Evolutionary conservation across 1,284 basidiomycete genomes (phyloP).

Genomic region (Exsudoporus floridanus): DNA sequence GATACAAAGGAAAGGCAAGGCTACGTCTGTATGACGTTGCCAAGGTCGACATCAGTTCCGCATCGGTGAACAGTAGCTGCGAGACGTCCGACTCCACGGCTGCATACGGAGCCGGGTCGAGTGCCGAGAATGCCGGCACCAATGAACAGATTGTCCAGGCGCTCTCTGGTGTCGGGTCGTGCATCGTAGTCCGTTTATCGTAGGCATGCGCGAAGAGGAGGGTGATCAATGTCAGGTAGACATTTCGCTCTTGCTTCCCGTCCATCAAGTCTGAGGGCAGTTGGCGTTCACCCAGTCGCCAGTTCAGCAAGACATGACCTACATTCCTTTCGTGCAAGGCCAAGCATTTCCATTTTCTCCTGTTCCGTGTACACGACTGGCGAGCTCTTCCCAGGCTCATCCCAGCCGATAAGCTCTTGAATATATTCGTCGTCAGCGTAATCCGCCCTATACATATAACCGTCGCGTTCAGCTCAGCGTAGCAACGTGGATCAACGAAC

Average conservation of each 20-base stretch:
- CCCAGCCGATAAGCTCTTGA: slow-evolving; percentile 63
- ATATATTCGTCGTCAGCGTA: slow-evolving; percentile 74
- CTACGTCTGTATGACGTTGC: slow-evolving; percentile 67
- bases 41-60: slow-evolving; percentile 52
- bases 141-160: slow-evolving; percentile 76
- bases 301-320: slow-evolving; percentile 28
- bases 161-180: slow-evolving; percentile 77
- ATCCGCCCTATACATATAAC: slow-evolving; percentile 65
- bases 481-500: slow-evolving; percentile 40
- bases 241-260: slow-evolving; percentile 49
- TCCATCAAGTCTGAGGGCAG: slow-evolving; percentile 55
- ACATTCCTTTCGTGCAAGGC: slow-evolving; percentile 78
- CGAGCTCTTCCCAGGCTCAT: slow-evolving; percentile 46
- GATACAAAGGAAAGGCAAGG: slow-evolving; percentile 72
- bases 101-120: slow-evolving; percentile 63
- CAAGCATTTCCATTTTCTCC: slow-evolving; percentile 66
- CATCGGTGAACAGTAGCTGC: slow-evolving; percentile 39
- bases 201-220: slow-evolving; percentile 75
- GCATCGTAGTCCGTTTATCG: slow-evolving; percentile 70
- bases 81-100: slow-evolving; percentile 7
- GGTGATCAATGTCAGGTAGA: slow-evolving; percentile 67
- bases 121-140: slow-evolving; percentile 71
- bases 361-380: slow-evolving; percentile 61
- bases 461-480: not conserved
- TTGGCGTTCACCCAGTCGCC: not conserved